Evolutionary conservation across 495 filamentous ascomycete genomes (phyloP), one percentile per base, ranked within the genome.

Genomic region (Monascus purpureus): DNA sequence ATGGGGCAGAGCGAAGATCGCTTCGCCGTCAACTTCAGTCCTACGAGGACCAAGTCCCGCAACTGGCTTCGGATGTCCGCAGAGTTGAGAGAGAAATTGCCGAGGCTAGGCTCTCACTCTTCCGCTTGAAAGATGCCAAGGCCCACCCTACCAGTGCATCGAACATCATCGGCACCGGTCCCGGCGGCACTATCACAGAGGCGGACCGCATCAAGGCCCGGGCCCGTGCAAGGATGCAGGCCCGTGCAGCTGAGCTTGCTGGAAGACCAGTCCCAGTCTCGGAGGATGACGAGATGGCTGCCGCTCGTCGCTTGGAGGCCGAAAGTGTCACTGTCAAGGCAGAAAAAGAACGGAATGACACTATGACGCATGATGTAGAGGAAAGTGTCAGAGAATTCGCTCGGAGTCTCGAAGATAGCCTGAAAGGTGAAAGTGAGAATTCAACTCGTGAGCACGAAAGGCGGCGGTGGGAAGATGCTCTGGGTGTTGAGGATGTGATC

Each of bases 161-260:
- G n/a, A 65, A 78, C 15, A 83, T 95, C 40, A 70, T 99, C 35
- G 92, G 92, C 3, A 95, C 88, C 36, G 92, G 92, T 2, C 87
- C 85, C 32, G 90, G 92, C 33, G 92, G 92, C 24, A 57, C 73
- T 29, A 68, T 99, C 27, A 99, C 92, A 14, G 92, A 99, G 53
- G 77, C 83, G 0, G 92, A 99, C 55, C 70, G 88, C 17, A 74
- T 96, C 31, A 94, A 94, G 57, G 92, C 92, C 14, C 75, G 87
- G 30, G 87, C 92, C 19, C 93, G 83, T 53, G 87, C 87, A 24
- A 90, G 93, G 72, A 95, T 99, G 90, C 87, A 96, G 60, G 86
- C 93, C 39, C 79, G 88, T 25, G 82, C 88, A 42, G 92, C 92
- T 30, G 88, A 87, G 23, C 60, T 99, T 41, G 81, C 85, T 27